Percentiles rank a stretch among this genome's conserved stretches.
Conservation (phyloP, 1,139 yeast species). For the Blastobotrys arbuscula region DNA sequence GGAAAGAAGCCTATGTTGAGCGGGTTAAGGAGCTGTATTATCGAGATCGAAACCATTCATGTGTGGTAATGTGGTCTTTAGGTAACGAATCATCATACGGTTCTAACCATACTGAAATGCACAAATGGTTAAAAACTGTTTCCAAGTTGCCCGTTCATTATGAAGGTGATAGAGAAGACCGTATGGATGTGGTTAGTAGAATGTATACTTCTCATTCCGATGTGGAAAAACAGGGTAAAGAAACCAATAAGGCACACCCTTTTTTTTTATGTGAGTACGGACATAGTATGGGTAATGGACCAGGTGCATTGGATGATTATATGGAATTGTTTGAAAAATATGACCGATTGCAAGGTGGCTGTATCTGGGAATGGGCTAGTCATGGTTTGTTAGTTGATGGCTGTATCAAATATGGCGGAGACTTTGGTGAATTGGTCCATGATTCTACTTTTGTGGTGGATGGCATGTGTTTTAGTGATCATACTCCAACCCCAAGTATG, state of each 20-base stretch:
- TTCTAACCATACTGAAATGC: constrained; percentile 33
- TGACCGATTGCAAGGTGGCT: constrained; percentile 35
- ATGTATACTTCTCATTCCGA: constrained; percentile 33
- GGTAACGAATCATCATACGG: constrained; percentile 38
- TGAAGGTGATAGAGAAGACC: constrained; percentile 23
- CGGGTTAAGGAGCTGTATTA: constrained; percentile 33
- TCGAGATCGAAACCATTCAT: constrained; percentile 36
- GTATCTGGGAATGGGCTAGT: constrained; percentile 40
- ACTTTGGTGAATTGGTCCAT: constrained; percentile 35
- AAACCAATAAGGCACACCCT: constrained; percentile 27
- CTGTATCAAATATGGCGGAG: constrained; percentile 33
- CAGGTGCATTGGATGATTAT: constrained; percentile 35
- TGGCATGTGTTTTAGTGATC: constrained; percentile 34
- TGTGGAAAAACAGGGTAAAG: constrained; percentile 25
- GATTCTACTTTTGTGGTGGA: constrained; percentile 39
- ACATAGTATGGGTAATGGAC: constrained; percentile 40
- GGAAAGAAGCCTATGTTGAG: constrained; percentile 36
- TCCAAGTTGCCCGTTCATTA: constrained; percentile 34
- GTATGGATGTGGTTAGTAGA: constrained; percentile 31
- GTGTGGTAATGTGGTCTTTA: constrained; percentile 37
- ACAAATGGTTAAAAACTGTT: constrained; percentile 25
- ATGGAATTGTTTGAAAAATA: constrained; percentile 33
- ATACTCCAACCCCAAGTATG: constrained; percentile 36
- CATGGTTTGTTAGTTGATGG: constrained; percentile 30
- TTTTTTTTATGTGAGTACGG: constrained; percentile 36